phyloP scores from a whole-genome alignment of 1,284 basidiomycete genomes.

The Tilletia walkeri region DNA sequence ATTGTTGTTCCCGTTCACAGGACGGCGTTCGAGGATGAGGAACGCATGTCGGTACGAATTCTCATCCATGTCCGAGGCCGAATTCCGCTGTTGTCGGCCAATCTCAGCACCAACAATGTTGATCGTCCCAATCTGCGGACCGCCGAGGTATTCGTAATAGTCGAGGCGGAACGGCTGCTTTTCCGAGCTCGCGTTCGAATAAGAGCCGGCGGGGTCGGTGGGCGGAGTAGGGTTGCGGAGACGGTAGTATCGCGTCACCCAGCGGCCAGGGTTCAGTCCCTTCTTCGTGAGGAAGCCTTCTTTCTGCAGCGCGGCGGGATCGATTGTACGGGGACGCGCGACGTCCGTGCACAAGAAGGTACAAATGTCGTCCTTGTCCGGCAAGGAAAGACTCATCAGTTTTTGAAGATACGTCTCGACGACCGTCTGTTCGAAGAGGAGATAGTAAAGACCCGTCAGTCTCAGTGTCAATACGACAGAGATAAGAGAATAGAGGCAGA shows the following conservation, averaged over 20 bases:
- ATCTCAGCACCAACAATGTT: conserved; percentile 82
- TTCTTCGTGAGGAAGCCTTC: conserved; percentile 95
- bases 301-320: conserved; percentile 66
- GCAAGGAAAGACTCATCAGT: conserved; percentile 73
- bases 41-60: conserved; percentile 95
- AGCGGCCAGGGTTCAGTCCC: conserved; percentile 88
- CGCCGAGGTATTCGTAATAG: conserved; percentile 80
- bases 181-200: background rate
- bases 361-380: conserved; percentile 84
- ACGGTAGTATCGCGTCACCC: conserved; percentile 80
- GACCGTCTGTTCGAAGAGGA: conserved; percentile 62
- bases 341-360: conserved; percentile 89
- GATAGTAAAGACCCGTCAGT: conserved; percentile 16
- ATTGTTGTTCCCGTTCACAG: conserved; percentile 33
- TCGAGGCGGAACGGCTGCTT: conserved; percentile 64
- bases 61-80: conserved; percentile 65
- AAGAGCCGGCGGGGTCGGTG: background rate
- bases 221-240: conserved; percentile 64
- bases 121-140: conserved; percentile 84
- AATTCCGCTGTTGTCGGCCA: conserved; percentile 63
- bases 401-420: conserved; percentile 84
- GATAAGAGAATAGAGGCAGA: conserved; percentile 17
- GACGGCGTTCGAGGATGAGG: conserved; percentile 84
- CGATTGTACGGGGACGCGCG: conserved; percentile 62
- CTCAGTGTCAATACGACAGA: conserved; percentile 16